Conservation (phyloP, 2,329 filamentous ascomycete genomes). For the Exophiala phaeomuriformis region DNA sequence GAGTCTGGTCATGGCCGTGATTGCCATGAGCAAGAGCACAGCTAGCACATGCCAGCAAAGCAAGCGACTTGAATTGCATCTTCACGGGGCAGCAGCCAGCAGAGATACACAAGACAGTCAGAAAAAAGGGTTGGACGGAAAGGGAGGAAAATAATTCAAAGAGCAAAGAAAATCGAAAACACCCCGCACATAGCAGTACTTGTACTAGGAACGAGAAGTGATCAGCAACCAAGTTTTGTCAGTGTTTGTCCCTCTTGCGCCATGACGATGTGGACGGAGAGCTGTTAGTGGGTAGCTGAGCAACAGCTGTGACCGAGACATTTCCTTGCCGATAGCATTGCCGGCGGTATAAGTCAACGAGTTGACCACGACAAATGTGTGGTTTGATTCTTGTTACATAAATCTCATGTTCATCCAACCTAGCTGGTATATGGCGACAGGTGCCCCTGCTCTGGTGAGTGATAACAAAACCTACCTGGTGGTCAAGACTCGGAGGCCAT, state of each 20-base stretch:
- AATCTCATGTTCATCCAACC: neutral
- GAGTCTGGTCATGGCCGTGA: constrained; percentile 50
- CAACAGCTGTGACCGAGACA: neutral
- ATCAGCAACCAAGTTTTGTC: neutral
- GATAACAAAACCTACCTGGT: neutral
- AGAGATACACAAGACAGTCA: neutral
- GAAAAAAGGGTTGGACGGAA: neutral
- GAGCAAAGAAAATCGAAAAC: neutral
- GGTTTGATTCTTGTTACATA: neutral
- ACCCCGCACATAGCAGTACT: neutral
- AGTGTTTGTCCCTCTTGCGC: neutral
- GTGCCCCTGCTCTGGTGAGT: neutral
- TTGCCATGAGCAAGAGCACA: constrained; percentile 53
- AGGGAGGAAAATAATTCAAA: neutral
- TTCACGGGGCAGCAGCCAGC: neutral
- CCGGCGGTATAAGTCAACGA: neutral
- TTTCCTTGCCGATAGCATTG: neutral
- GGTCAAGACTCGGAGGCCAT: neutral
- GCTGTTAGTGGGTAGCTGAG: neutral
- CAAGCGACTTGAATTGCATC: constrained; percentile 24
- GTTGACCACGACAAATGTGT: neutral
- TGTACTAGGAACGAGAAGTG: constrained; percentile 2
- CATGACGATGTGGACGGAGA: no score
- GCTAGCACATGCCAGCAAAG: constrained; percentile 39
- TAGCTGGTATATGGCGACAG: neutral